These are phyloP conservation scores for Fusarium odoratissimum DNA, from an alignment of 2,329 filamentous ascomycete genomes.

Conservation along the genomic window DNA sequence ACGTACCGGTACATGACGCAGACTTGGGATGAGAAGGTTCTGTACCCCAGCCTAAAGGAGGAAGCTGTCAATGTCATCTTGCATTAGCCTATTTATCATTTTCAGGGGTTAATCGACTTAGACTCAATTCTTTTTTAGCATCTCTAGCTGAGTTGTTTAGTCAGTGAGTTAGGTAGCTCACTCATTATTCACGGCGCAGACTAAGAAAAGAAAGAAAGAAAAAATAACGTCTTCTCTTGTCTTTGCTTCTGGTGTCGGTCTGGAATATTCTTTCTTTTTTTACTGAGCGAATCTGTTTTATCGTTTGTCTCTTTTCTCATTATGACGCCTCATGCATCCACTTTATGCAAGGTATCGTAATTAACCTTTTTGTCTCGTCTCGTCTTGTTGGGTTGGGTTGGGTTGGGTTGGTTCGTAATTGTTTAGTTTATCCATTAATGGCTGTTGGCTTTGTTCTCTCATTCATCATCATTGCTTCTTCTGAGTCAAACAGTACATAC, in stretches of 20 bases:
- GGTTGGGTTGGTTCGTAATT: background rate
- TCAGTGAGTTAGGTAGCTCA: background rate
- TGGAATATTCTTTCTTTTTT: slow-evolving; percentile 18
- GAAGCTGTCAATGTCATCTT: slow-evolving; percentile 45
- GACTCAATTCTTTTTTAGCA: background rate
- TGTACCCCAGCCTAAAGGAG: slow-evolving; percentile 28
- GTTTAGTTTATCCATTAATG: background rate
- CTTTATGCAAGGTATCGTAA: slow-evolving; percentile 32
- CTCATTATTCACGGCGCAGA: background rate
- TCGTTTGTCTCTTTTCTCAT: slow-evolving; percentile 28
- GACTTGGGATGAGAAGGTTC: slow-evolving; percentile 8
- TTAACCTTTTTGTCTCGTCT: slow-evolving; percentile 2
- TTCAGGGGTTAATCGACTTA: background rate
- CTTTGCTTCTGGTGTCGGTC: slow-evolving; percentile 32
- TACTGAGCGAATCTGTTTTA: background rate
- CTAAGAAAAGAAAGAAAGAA: background rate
- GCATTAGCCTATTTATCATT: slow-evolving; percentile 37
- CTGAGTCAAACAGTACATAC: background rate
- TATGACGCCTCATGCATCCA: slow-evolving; percentile 24
- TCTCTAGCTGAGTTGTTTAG: background rate
- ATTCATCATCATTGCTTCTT: slow-evolving; percentile 16
- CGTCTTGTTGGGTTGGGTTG: background rate
- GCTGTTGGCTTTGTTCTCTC: slow-evolving; percentile 19
- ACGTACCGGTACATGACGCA: slow-evolving; percentile 26
- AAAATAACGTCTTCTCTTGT: background rate